A percentile compares a stretch with the other conserved stretches of the same genome.
Conservation (phyloP, 2,329 filamentous ascomycete species). For the Ophiobolus disseminans region DNA sequence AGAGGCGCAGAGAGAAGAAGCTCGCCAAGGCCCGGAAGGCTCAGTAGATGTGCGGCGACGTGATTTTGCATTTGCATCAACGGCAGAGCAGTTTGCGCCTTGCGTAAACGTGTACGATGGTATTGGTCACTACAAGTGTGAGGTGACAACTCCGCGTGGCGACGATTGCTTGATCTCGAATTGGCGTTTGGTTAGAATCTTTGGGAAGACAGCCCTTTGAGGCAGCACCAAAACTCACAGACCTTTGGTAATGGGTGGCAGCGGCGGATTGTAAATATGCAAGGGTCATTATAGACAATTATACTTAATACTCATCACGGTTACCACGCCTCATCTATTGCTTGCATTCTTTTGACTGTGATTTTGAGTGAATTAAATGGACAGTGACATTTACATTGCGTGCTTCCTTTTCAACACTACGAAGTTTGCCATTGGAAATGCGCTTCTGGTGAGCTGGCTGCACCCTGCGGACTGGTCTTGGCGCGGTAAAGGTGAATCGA, state of each 20-base stretch:
- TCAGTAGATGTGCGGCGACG: constrained; percentile 32
- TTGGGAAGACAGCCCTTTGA: constrained; percentile 20
- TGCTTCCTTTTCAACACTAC: no score
- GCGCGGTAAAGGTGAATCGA: constrained; percentile 24
- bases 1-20: constrained; percentile 82
- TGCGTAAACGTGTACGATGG: constrained; percentile 9
- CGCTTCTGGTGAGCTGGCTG: constrained; percentile 1
- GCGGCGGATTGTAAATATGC: constrained; percentile 27
- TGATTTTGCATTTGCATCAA: background rate
- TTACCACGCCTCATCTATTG: constrained; percentile 30
- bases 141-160: constrained; percentile 2
- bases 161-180: constrained; percentile 8
- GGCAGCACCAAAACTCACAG: constrained; percentile 18
- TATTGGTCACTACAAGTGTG: constrained; percentile 21
- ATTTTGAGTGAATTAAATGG: no score
- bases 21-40: constrained; percentile 65
- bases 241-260: constrained; percentile 37
- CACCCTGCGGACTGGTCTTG: constrained; percentile 24
- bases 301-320: constrained; percentile 40
- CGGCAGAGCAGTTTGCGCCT: background rate
- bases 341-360: background rate
- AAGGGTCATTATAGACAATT: constrained; percentile 26
- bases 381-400: no score
- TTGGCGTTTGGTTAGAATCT: constrained; percentile 33
- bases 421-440: no score